Conservation (phyloP, 2,329 filamentous ascomycete genomes). For the Trichophyton simii region DNA sequence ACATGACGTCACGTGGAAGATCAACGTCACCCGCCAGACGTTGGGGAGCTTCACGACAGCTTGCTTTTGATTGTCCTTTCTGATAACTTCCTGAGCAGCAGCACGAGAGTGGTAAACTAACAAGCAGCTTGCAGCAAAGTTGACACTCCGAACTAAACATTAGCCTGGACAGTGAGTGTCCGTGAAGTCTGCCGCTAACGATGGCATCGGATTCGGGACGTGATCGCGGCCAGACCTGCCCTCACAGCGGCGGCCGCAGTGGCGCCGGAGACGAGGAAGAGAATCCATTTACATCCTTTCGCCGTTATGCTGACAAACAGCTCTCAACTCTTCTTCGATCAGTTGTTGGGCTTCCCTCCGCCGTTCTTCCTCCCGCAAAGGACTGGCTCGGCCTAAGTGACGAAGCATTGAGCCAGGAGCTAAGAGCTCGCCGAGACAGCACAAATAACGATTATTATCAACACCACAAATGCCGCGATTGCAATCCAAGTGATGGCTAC, state of each 20-base stretch:
- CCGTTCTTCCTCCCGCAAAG: slow-evolving; percentile 20
- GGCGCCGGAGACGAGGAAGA: slow-evolving; percentile 17
- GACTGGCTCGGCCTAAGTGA: slow-evolving; percentile 28
- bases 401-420: slow-evolving; percentile 15
- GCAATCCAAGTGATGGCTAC: neutral
- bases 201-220: neutral
- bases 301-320: slow-evolving; percentile 48
- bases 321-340: slow-evolving; percentile 43
- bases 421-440: slow-evolving; percentile 7
- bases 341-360: slow-evolving; percentile 37
- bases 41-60: too few relatives aligned
- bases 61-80: neutral
- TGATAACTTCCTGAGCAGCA: neutral
- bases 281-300: slow-evolving; percentile 50
- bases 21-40: neutral
- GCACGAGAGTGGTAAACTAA: neutral
- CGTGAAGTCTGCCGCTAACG: neutral
- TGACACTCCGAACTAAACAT: neutral
- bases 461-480: slow-evolving; percentile 1
- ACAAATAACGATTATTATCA: neutral
- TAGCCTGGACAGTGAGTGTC: neutral
- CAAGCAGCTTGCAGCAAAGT: neutral
- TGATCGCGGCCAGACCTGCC: neutral
- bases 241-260: neutral
- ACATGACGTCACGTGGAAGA: neutral